These are phyloP conservation scores for Cutaneotrichosporon daszewskae DNA, from an alignment of 1,284 basidiomycete species.

Conservation along the genomic window DNA sequence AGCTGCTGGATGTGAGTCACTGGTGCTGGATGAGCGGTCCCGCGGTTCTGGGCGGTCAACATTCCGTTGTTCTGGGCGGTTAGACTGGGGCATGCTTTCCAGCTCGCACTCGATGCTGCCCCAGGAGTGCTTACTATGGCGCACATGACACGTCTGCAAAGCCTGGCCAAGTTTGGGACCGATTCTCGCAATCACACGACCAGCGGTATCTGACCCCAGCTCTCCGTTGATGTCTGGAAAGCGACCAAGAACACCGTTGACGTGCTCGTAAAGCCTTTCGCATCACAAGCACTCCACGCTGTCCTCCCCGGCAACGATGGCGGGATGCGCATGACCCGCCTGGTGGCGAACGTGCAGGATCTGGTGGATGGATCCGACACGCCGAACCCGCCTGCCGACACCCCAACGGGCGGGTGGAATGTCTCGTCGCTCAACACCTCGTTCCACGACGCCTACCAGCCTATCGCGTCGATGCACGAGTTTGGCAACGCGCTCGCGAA, in stretches of 20 bases:
- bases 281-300: slow-evolving; percentile 4
- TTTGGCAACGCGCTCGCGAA: slow-evolving; percentile 38
- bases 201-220: not conserved
- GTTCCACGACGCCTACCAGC: slow-evolving; percentile 45
- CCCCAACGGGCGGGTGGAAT: slow-evolving; percentile 23
- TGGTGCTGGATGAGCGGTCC: not conserved
- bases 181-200: too few relatives aligned
- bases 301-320: slow-evolving; percentile 1
- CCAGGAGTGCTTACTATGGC: too few relatives aligned
- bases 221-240: slow-evolving; percentile 38
- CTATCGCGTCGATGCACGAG: slow-evolving; percentile 32
- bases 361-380: slow-evolving; percentile 22
- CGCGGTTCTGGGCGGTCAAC: too few relatives aligned
- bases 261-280: slow-evolving; percentile 23
- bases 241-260: slow-evolving; percentile 27
- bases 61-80: not conserved
- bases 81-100: not conserved
- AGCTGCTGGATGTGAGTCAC: slow-evolving; percentile 23
- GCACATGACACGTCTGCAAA: too few relatives aligned
- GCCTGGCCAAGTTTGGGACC: too few relatives aligned
- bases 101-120: too few relatives aligned
- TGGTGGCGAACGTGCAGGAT: slow-evolving; percentile 34
- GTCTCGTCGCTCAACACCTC: slow-evolving; percentile 26
- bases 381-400: slow-evolving; percentile 3
- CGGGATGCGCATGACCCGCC: not conserved